These are phyloP conservation scores for Acacia pycnantha DNA, from an alignment of 331 rosid species.

Conservation along the genomic window DNA sequence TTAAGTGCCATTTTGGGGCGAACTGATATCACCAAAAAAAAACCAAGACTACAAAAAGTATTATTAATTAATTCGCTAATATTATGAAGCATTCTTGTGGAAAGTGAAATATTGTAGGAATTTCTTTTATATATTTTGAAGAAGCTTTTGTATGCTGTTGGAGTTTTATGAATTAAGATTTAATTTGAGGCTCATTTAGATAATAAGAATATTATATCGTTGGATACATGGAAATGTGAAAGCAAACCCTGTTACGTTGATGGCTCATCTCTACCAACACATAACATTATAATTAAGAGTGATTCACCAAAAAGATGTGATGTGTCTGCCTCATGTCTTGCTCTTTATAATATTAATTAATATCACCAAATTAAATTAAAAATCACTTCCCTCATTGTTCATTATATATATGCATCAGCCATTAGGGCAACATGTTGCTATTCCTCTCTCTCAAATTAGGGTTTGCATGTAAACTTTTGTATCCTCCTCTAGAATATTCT, in stretches of 20 bases:
- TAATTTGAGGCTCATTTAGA: too few species aligned
- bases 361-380: neutral
- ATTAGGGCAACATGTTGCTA: neutral
- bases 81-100: too few species aligned
- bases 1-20: neutral
- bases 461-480: neutral
- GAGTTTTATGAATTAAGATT: neutral
- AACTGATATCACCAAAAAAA: too few species aligned
- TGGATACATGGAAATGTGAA: neutral
- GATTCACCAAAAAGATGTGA: neutral
- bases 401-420: neutral
- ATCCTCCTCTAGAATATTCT: neutral
- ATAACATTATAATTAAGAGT: neutral
- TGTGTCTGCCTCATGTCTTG: neutral
- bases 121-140: too few species aligned
- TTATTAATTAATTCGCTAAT: neutral
- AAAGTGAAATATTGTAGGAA: too few species aligned
- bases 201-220: neutral
- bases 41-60: neutral
- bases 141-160: neutral
- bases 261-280: neutral
- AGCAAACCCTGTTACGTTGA: neutral
- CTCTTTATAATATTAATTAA: neutral
- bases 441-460: neutral
- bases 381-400: neutral